A percentile compares a stretch with the other conserved stretches of the same genome.
These are phyloP conservation scores for Rhizomucor pusillus DNA, from an alignment of 371 early-diverging fungal genomes.

Conservation along the genomic window DNA sequence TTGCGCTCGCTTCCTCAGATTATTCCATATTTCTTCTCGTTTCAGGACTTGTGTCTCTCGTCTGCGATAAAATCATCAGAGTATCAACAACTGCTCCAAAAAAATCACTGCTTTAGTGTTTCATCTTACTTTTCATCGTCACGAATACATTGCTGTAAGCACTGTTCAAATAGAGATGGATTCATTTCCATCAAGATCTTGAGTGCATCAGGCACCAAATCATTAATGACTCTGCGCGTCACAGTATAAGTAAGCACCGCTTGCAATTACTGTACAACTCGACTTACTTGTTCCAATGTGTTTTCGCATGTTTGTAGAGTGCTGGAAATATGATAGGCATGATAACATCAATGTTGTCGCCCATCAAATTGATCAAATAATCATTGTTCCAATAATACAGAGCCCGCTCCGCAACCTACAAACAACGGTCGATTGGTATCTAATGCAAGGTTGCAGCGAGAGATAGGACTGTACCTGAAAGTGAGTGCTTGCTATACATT, in stretches of 20 bases:
- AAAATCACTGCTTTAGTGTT: background rate
- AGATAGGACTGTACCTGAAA: slow-evolving; percentile 75
- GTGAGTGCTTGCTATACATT: slow-evolving; percentile 92
- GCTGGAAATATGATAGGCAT: slow-evolving; percentile 93
- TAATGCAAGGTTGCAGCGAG: background rate
- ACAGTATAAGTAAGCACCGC: background rate
- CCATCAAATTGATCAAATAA: slow-evolving; percentile 90
- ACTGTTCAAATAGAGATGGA: slow-evolving; percentile 88
- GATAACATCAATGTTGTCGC: slow-evolving; percentile 82
- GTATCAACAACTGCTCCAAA: too few species aligned
- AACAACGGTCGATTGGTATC: background rate
- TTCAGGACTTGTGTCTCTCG: slow-evolving; percentile 2
- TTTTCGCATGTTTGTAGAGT: slow-evolving; percentile 87
- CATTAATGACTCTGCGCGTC: slow-evolving; percentile 79
- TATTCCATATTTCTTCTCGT: slow-evolving; percentile 13
- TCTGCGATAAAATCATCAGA: background rate
- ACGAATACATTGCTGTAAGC: slow-evolving; percentile 61
- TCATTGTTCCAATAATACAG: slow-evolving; percentile 97
- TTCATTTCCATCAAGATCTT: slow-evolving; percentile 91
- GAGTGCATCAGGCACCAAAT: slow-evolving; percentile 89
- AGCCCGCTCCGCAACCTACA: slow-evolving; percentile 93
- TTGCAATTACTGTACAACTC: background rate
- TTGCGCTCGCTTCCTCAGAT: slow-evolving; percentile 12
- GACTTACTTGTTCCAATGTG: slow-evolving; percentile 93
- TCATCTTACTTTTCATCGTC: slow-evolving; percentile 12